These are phyloP conservation scores for Acacia pycnantha DNA, from an alignment of 331 rosid genomes.

Conservation along the genomic window DNA sequence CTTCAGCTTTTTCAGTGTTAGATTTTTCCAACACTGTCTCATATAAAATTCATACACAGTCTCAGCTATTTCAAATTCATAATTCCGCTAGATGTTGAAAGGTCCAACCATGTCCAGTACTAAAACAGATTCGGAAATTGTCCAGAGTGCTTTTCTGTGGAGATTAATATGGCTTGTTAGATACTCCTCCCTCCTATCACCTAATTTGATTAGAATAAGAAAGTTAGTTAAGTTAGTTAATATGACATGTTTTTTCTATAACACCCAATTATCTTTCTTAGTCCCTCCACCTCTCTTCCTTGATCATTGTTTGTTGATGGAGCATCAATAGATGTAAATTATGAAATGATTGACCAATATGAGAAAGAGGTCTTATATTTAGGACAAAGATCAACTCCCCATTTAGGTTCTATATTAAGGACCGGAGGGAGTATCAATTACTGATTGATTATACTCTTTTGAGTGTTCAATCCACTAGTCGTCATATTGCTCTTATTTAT, in stretches of 20 bases:
- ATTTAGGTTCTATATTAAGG: no score
- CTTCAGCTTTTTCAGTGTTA: neutral
- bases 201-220: no score
- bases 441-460: neutral
- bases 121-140: neutral
- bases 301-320: no score
- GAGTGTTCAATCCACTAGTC: neutral
- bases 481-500: constrained; percentile 9
- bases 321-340: no score
- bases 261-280: no score
- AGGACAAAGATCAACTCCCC: no score
- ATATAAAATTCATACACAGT: neutral
- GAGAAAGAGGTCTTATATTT: no score
- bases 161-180: constrained; percentile 8
- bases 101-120: neutral
- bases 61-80: neutral
- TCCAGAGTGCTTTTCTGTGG: neutral
- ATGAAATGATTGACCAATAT: no score
- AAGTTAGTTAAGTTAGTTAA: no score
- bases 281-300: no score
- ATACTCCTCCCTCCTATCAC: neutral
- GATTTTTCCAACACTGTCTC: neutral
- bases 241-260: no score
- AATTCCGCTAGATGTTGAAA: neutral
- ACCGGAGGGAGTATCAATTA: neutral